These are phyloP conservation scores for Arbutus unedo DNA, from an alignment of 148 eudicot genomes.

Conservation along the genomic window DNA sequence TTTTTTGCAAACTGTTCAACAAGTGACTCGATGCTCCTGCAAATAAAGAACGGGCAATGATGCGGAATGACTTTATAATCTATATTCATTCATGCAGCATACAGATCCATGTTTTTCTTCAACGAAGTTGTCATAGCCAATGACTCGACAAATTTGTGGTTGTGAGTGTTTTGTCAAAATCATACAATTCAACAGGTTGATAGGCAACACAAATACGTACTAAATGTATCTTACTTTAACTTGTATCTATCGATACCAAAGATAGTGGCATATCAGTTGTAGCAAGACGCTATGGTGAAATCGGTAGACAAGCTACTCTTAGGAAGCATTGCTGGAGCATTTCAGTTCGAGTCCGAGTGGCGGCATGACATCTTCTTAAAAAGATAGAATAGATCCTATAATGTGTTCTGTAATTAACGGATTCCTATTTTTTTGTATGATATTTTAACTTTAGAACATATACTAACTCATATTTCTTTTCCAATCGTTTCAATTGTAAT, in stretches of 20 bases:
- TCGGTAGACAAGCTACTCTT: too few relatives aligned
- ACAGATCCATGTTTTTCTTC: not conserved
- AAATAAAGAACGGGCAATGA: conserved; percentile 13
- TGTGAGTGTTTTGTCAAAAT: not conserved
- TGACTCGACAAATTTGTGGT: not conserved
- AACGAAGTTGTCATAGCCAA: not conserved
- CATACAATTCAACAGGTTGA: not conserved
- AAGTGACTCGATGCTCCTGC: conserved; percentile 76
- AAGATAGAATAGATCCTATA: too few relatives aligned
- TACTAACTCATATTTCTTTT: too few relatives aligned
- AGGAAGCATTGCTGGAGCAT: too few relatives aligned
- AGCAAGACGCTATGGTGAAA: too few relatives aligned
- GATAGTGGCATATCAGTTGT: not conserved
- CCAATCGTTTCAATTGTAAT: too few relatives aligned
- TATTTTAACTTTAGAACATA: too few relatives aligned
- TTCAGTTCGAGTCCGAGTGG: too few relatives aligned
- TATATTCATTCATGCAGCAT: not conserved
- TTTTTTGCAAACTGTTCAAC: conserved; percentile 60
- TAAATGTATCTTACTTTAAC: not conserved
- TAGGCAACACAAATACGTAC: not conserved
- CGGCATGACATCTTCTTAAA: too few relatives aligned
- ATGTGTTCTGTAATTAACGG: too few relatives aligned
- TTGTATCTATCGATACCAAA: not conserved
- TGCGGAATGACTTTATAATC: not conserved
- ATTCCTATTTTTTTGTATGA: too few relatives aligned